Evolutionary conservation across 2,329 filamentous ascomycete species (phyloP), one percentile per base, ranked within the genome.

Genomic region (Trichoderma simmonsii): DNA sequence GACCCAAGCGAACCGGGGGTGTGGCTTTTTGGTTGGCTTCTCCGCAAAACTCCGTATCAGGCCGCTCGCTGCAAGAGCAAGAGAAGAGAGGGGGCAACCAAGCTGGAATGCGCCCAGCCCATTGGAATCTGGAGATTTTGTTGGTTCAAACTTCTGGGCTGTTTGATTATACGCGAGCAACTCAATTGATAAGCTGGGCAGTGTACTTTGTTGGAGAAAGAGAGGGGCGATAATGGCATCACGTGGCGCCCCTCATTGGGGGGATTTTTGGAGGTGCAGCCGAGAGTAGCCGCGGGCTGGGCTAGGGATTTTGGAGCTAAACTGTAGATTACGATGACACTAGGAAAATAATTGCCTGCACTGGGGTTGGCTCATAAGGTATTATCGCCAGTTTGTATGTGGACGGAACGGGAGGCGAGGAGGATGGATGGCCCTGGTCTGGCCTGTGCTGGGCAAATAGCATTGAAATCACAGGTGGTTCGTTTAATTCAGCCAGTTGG

Each of bases 221-320:
- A 66, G 71, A 73, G 32, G 56, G 71, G 76, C 71, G 43, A 61
- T 56, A 66, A 66, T 59, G 43, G 62, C 64, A 72, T 77, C 77
- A 76, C 76, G 76, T 76, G 76, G 76, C 65, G 43, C 67, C 71
- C 73, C 73, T 65, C 72, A 39, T 51, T 39, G 36, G n/a, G 54
- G 66, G 64, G 30, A 34, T 57, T 56, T 57, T 43, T 26, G 51
- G 24, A 18, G 32, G 26, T 43, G 70, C 73, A 61, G 68, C 77
- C 77, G 77, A 75, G 71, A 63, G 74, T 77, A 78, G 75, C 76
- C 64, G 76, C 76, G 9, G 66, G 39, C 36, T 62, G 14, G 67
- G 39, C 56, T 70, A 70, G 34, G 39, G 21, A 28, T 32, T 70
- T 32, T 70, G 68, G 60, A 59, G 64, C 62, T 65, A 51, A 51